Base-by-base conservation (phyloP, 768 basidiomycete genomes). In the Royoungia palumana region DNA sequence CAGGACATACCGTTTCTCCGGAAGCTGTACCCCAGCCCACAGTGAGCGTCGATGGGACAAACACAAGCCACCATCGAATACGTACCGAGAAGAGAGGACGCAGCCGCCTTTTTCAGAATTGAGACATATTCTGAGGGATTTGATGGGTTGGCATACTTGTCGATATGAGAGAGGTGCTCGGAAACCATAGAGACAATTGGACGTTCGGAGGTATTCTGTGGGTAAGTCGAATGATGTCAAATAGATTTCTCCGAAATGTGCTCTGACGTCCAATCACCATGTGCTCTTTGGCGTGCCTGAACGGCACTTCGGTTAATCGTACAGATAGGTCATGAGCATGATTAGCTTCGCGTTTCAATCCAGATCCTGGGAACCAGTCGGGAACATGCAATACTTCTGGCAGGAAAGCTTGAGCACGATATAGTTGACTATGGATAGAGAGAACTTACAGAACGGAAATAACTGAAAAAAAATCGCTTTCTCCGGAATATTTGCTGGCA, bases 331-430 rank as follows among this genome's bases (percentile, higher is more conserved):
- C 25, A 7, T n/a, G 10, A 17, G 40, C 5, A 19, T 10, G 5
- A 17, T 27, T 41, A 4, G 49, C 53, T 21, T 51, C 43, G 12
- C 19, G 42, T 38, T 51, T 46, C 11, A 50, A 24, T 16, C 22
- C 47, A 9, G 41, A 47, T 3, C 46, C 50, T 1, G 22, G 41
- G 22, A 38, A 21, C 62, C 57, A 63, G 9, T 58, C 50, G 0
- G 63, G 64, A 10, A 62, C 9, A 24, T 57, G 27, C 44, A 59
- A 52, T 22, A 65, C 64, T 64, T 34, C 20, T 10, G 11, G 9
- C 8, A 25, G 8, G 24, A 25, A 10, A 28, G 27, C 11, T 6
- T 28, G 27, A 28, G 11, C 14, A 27, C 6, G 28, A 35, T 17
- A 21, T 17, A 27, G 59, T 59, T 40, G 59, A 20, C 6, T 24